phyloP scores from a whole-genome alignment of 768 basidiomycete genomes.

The Serpula lacrymans region DNA sequence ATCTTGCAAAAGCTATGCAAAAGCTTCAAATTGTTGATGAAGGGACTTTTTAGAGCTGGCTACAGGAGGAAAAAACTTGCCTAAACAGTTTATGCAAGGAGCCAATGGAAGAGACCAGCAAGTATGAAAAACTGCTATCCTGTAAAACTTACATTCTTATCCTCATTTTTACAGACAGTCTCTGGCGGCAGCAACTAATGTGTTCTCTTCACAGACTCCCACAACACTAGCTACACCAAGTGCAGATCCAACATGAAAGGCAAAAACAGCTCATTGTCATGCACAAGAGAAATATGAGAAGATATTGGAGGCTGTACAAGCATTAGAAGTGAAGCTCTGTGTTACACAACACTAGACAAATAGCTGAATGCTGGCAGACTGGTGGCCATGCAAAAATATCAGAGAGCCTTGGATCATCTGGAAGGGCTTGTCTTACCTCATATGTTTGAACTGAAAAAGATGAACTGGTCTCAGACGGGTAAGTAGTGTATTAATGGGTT shows the following conservation, averaged over 20 bases:
- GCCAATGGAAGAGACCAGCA: constrained; percentile 12
- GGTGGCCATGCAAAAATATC: constrained; percentile 1
- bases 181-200: too few relatives aligned
- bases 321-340: constrained; percentile 8
- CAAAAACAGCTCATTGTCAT: constrained; percentile 12
- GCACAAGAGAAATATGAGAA: constrained; percentile 10
- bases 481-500: constrained; percentile 1
- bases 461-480: constrained; percentile 14
- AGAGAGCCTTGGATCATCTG: constrained; percentile 6
- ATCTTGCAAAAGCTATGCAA: too few relatives aligned
- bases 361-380: neutral
- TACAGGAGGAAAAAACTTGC: too few relatives aligned
- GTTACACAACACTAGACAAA: constrained; percentile 1
- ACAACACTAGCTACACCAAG: too few relatives aligned
- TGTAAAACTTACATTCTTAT: too few relatives aligned
- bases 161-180: too few relatives aligned
- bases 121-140: too few relatives aligned
- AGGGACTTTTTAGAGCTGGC: too few relatives aligned
- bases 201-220: too few relatives aligned
- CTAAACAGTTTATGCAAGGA: constrained; percentile 11
- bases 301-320: constrained; percentile 6
- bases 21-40: too few relatives aligned
- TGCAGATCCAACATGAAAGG: too few relatives aligned
- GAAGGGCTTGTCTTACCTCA: constrained; percentile 9
- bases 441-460: constrained; percentile 16